Conservation (phyloP, 164 flowering plant genomes). For the Amborella trichopoda region DNA sequence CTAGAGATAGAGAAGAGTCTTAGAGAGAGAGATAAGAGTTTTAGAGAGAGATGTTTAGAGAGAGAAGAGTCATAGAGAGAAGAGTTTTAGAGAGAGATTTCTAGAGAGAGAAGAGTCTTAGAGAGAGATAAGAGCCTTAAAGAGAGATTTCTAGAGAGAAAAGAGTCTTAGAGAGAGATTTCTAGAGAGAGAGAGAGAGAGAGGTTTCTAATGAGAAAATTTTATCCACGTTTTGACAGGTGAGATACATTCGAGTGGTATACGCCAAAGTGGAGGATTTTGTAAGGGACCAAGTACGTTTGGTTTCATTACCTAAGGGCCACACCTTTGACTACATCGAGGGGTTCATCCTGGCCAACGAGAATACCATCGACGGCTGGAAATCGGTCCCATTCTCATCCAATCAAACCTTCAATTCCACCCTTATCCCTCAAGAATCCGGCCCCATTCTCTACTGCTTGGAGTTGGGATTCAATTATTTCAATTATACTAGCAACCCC, state of each 20-base stretch:
- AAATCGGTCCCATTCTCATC: conserved; percentile 42
- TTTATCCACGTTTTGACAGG: conserved; percentile 24
- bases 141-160: too few species aligned
- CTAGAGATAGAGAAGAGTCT: too few species aligned
- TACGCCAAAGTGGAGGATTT: conserved; percentile 57
- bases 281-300: conserved; percentile 58
- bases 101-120: too few species aligned
- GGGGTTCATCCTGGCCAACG: conserved; percentile 71
- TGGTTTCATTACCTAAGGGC: conserved; percentile 24
- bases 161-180: too few species aligned
- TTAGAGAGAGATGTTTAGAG: too few species aligned
- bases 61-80: too few species aligned
- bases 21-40: too few species aligned
- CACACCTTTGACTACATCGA: conserved; percentile 78
- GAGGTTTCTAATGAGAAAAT: too few species aligned
- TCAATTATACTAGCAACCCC: too few species aligned
- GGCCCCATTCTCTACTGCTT: conserved; percentile 76
- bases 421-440: conserved; percentile 26
- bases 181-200: too few species aligned
- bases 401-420: conserved; percentile 30
- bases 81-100: too few species aligned
- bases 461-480: conserved; percentile 61
- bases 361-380: conserved; percentile 70
- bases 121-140: too few species aligned
- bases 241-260: conserved; percentile 77